phyloP scores from a whole-genome alignment of 331 rosid genomes.

The Prunus yedoensis region DNA sequence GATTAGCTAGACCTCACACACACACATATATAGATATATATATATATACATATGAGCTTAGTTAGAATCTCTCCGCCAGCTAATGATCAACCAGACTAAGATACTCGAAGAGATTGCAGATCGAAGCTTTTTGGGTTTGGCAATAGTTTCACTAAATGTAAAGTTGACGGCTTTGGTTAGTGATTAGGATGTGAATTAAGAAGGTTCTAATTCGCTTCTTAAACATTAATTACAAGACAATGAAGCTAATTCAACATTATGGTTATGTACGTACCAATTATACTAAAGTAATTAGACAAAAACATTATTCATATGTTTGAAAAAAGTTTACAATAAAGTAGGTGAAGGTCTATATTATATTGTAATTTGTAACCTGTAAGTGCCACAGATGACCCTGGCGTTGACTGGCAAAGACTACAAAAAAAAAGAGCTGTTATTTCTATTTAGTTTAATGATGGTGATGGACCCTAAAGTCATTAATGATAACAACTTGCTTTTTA shows the following conservation, averaged over 20 bases:
- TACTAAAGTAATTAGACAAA: slow-evolving; percentile 20
- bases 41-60: slow-evolving; percentile 8
- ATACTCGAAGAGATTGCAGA: slow-evolving; percentile 17
- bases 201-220: slow-evolving; percentile 34
- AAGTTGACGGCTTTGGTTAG: slow-evolving; percentile 12
- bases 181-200: slow-evolving; percentile 15
- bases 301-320: slow-evolving; percentile 14
- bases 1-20: background rate
- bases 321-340: slow-evolving; percentile 19
- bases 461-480: slow-evolving; percentile 40
- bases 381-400: slow-evolving; percentile 30
- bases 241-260: slow-evolving; percentile 2
- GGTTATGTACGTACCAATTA: background rate
- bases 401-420: slow-evolving; percentile 34
- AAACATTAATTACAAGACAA: background rate
- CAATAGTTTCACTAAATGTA: slow-evolving; percentile 5
- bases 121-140: slow-evolving; percentile 17
- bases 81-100: background rate
- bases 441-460: slow-evolving; percentile 27
- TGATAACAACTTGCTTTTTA: slow-evolving; percentile 24
- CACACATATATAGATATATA: too few relatives aligned
- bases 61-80: slow-evolving; percentile 29
- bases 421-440: slow-evolving; percentile 13
- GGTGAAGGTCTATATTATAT: background rate
- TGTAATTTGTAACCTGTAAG: background rate